These are phyloP conservation scores for Xylona heveae DNA, from an alignment of 495 filamentous ascomycete genomes.

Conservation along the genomic window DNA sequence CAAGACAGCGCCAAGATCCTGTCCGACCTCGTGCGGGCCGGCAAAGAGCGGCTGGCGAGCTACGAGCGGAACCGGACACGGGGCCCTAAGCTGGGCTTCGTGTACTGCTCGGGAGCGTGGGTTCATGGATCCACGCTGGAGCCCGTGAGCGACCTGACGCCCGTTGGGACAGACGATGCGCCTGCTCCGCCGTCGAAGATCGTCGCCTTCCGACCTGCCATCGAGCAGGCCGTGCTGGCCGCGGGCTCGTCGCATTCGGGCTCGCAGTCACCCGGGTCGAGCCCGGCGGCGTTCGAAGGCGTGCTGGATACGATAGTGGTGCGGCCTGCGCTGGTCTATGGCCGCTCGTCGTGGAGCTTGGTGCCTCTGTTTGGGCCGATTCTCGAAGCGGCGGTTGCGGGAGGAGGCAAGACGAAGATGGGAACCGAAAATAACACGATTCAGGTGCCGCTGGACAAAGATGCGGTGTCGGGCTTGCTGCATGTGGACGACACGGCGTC, in stretches of 20 bases:
- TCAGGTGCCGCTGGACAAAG: conserved; percentile 9
- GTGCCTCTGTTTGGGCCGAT: conserved; percentile 12
- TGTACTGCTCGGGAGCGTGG: conserved; percentile 22
- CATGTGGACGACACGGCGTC: conserved; percentile 21
- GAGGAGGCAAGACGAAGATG: too few species aligned
- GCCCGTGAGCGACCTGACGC: conserved; percentile 14
- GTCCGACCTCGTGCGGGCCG: conserved; percentile 8
- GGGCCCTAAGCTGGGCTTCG: conserved; percentile 19
- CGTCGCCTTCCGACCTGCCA: conserved; percentile 14
- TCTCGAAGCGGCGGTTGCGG: conserved; percentile 9
- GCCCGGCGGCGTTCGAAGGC: too few species aligned
- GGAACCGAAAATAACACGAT: too few species aligned
- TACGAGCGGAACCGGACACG: conserved; percentile 5
- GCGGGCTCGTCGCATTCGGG: too few species aligned
- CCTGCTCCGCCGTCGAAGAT: conserved; percentile 8
- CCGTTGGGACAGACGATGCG: conserved; percentile 10
- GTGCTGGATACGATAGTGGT: conserved; percentile 18
- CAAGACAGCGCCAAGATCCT: conserved; percentile 9
- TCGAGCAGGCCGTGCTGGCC: conserved; percentile 14
- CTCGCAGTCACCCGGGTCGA: too few species aligned
- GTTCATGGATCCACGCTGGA: conserved; percentile 15
- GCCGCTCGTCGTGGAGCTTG: conserved; percentile 12
- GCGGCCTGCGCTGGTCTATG: conserved; percentile 19
- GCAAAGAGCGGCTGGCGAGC: conserved; percentile 7
- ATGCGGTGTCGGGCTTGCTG: conserved; percentile 10